Percentiles rank a stretch among this genome's conserved stretches.
Conservation (phyloP, 1,284 basidiomycete species). For the Cutaneotrichosporon sp. region DNA sequence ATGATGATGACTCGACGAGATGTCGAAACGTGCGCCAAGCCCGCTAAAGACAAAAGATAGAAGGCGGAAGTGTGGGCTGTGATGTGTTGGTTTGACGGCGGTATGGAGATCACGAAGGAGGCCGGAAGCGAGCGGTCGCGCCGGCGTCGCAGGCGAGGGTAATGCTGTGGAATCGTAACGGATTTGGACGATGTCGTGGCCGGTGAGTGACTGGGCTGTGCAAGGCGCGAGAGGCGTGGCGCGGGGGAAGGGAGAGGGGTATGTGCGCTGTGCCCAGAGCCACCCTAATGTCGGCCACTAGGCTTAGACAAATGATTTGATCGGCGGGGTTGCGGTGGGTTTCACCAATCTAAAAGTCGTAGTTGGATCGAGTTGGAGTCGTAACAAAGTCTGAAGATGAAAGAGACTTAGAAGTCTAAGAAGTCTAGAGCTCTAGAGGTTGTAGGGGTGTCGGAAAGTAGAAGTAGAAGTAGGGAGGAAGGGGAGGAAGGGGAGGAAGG, state of each 20-base stretch:
- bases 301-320: neutral
- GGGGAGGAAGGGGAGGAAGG: neutral
- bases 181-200: neutral
- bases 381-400: no score
- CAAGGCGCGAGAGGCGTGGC: neutral
- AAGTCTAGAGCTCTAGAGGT: no score
- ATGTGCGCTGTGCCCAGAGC: neutral
- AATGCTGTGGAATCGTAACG: neutral
- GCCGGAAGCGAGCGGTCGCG: neutral
- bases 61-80: no score
- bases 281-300: neutral
- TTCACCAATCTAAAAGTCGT: no score
- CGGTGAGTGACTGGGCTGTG: conserved; percentile 1
- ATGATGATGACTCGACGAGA: neutral
- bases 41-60: no score
- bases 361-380: no score
- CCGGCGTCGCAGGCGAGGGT: neutral
- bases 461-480: neutral
- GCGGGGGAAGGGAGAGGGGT: neutral
- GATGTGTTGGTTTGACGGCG: neutral
- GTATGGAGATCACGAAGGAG: neutral
- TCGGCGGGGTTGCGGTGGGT: no score
- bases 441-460: neutral
- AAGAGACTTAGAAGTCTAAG: no score
- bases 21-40: neutral